A percentile compares a stretch with the other conserved stretches of the same genome.
These are phyloP conservation scores for Neurospora hispaniola DNA, from an alignment of 495 filamentous ascomycete species.

Conservation along the genomic window DNA sequence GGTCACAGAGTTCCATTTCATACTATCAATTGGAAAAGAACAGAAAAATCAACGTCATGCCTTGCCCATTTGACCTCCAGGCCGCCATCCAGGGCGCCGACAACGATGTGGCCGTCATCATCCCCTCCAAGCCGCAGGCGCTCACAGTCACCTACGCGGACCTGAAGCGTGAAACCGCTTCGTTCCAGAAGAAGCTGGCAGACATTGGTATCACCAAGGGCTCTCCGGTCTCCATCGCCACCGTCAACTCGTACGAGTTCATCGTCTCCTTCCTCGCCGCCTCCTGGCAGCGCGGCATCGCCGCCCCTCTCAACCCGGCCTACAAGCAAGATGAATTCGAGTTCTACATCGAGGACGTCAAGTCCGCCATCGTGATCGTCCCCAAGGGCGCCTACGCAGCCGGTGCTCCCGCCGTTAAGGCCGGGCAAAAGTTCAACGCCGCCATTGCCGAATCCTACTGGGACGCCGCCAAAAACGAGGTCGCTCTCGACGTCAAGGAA, in stretches of 20 bases:
- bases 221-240: constrained; percentile 62
- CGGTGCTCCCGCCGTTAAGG: constrained; percentile 57
- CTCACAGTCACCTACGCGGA: constrained; percentile 53
- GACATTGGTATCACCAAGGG: constrained; percentile 52
- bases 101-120: constrained; percentile 48
- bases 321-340: constrained; percentile 85
- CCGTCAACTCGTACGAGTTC: constrained; percentile 73
- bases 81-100: constrained; percentile 30
- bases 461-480: constrained; percentile 46
- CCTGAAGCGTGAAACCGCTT: constrained; percentile 47
- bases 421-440: constrained; percentile 62
- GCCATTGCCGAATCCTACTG: constrained; percentile 76
- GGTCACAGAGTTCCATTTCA: not conserved
- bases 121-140: constrained; percentile 48
- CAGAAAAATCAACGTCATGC: not conserved
- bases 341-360: constrained; percentile 80
- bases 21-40: not conserved
- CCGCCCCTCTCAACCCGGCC: constrained; percentile 69
- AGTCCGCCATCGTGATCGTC: constrained; percentile 61
- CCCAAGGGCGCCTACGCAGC: constrained; percentile 53
- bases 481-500: constrained; percentile 67
- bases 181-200: constrained; percentile 64
- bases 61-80: constrained; percentile 21
- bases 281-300: constrained; percentile 66
- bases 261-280: constrained; percentile 70